Conservation (phyloP, 2,329 filamentous ascomycete species). For the Thielaviopsis euricoi region DNA sequence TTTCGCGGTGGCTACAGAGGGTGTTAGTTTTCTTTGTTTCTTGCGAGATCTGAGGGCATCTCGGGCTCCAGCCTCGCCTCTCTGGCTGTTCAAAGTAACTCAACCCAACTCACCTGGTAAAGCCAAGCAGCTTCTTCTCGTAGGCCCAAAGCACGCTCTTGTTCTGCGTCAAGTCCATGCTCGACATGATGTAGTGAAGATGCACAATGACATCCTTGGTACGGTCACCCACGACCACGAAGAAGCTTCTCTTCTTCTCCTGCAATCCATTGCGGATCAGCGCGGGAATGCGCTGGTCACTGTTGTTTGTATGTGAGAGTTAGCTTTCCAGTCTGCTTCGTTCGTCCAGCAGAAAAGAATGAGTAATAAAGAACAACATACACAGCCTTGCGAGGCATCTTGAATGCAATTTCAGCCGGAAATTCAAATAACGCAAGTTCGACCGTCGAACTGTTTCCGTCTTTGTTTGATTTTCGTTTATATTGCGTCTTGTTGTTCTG, state of each 20-base stretch:
- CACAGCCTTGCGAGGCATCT: conserved; percentile 44
- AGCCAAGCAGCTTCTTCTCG: conserved; percentile 91
- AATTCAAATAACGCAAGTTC: neutral
- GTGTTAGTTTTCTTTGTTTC: neutral
- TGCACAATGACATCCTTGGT: conserved; percentile 96
- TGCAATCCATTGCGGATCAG: conserved; percentile 82
- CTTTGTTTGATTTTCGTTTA: conserved; percentile 4
- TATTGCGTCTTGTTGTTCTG: neutral
- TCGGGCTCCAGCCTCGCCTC: no score
- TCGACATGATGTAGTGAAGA: conserved; percentile 80
- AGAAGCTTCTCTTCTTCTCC: conserved; percentile 96
- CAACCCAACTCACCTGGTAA: conserved; percentile 44
- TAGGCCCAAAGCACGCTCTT: conserved; percentile 97
- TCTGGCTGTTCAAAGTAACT: no score
- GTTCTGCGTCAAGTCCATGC: conserved; percentile 70
- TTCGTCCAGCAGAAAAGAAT: no score
- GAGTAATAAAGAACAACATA: conserved; percentile 20
- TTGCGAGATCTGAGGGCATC: no score
- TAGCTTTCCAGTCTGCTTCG: no score
- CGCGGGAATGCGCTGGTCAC: conserved; percentile 78
- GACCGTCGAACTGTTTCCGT: neutral
- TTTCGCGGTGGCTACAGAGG: conserved; percentile 64
- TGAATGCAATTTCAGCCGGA: conserved; percentile 15
- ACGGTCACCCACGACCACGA: conserved; percentile 86
- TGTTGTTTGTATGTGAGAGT: conserved; percentile 24